Percentiles rank a stretch among this genome's conserved stretches.
Evolutionary conservation across 257 asterid genomes (phyloP).

Genomic region (Solanum habrochaites): DNA sequence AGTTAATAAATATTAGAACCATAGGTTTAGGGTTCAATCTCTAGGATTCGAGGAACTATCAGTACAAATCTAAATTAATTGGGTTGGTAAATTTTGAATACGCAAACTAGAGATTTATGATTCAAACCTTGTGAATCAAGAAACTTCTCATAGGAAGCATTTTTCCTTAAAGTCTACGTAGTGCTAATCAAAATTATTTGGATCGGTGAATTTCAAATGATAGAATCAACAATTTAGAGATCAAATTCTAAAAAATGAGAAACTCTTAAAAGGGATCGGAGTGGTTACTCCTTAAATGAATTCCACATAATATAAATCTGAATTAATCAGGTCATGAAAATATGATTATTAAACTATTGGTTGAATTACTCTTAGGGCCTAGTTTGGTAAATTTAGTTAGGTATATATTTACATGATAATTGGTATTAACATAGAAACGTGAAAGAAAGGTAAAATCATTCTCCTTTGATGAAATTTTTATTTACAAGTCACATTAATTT

Average conservation of each 20-base stretch:
- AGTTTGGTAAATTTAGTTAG: neutral
- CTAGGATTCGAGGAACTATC: neutral
- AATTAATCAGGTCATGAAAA: neutral
- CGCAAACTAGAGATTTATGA: neutral
- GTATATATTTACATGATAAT: neutral
- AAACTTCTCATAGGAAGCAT: neutral
- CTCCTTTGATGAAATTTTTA: neutral
- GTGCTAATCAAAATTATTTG: neutral
- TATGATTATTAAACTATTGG: neutral
- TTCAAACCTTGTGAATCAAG: neutral
- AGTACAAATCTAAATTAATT: neutral
- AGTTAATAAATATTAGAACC: neutral
- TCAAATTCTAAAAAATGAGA: neutral
- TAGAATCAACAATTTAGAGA: neutral
- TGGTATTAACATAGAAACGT: neutral
- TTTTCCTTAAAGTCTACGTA: neutral
- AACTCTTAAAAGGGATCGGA: neutral
- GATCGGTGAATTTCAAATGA: neutral
- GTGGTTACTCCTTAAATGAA: neutral
- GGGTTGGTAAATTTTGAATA: neutral
- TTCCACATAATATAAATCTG: neutral
- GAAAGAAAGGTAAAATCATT: neutral
- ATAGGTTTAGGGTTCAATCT: neutral
- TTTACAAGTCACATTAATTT: neutral
- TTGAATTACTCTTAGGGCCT: neutral